These are phyloP conservation scores for Lathyrus aphaca DNA, from an alignment of 306 rosid genomes.

Conservation along the genomic window DNA sequence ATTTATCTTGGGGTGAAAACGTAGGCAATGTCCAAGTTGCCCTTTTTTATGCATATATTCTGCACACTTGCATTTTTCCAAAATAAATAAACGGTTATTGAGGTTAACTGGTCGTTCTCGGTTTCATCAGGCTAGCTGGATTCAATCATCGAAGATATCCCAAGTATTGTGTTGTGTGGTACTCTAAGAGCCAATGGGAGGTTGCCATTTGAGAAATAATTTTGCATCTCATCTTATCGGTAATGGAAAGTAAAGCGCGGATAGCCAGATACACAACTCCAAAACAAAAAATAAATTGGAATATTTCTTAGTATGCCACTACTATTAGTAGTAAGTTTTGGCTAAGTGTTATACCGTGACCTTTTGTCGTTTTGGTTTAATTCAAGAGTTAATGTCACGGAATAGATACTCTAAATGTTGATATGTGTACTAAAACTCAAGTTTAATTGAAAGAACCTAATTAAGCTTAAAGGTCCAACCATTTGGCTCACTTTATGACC, in stretches of 20 bases:
- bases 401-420: no score
- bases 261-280: background rate
- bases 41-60: constrained; percentile 28
- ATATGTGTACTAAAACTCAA: no score
- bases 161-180: constrained; percentile 11
- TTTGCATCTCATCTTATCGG: background rate
- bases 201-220: constrained; percentile 12
- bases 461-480: no score
- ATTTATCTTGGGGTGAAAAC: background rate
- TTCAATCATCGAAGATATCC: constrained; percentile 11
- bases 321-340: no score
- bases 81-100: constrained; percentile 3
- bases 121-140: constrained; percentile 29
- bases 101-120: constrained; percentile 32
- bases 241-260: background rate
- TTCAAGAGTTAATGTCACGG: no score
- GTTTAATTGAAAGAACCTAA: no score
- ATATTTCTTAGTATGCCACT: no score
- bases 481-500: no score
- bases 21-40: constrained; percentile 25
- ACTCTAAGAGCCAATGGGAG: background rate
- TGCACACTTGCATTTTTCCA: constrained; percentile 27
- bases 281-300: background rate
- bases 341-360: no score
- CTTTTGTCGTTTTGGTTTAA: no score